phyloP scores from a whole-genome alignment of 2,329 filamentous ascomycete species.

The Mariannaea elegans region DNA sequence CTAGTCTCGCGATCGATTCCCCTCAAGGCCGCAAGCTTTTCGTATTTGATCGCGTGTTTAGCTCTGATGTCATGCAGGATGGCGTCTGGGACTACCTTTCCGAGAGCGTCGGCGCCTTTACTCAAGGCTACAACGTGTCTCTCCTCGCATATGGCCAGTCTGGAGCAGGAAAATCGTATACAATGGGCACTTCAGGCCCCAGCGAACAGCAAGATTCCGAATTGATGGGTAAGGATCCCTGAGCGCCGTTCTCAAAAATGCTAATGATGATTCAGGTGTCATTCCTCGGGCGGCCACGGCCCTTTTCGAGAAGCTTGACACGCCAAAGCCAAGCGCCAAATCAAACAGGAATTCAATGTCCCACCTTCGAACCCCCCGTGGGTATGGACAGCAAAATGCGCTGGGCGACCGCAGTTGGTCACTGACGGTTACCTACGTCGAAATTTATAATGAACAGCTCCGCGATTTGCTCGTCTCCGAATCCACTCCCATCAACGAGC shows the following conservation, averaged over 20 bases:
- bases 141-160: slow-evolving; percentile 97
- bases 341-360: slow-evolving; percentile 74
- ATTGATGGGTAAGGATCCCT: slow-evolving; percentile 74
- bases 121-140: slow-evolving; percentile 98
- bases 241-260: neutral
- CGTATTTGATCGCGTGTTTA: slow-evolving; percentile 95
- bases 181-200: slow-evolving; percentile 95
- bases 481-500: slow-evolving; percentile 72
- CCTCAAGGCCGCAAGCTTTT: slow-evolving; percentile 94
- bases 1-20: slow-evolving; percentile 87
- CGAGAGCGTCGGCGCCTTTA: slow-evolving; percentile 88
- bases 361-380: slow-evolving; percentile 80
- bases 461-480: slow-evolving; percentile 90
- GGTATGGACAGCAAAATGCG: slow-evolving; percentile 65
- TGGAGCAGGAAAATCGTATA: slow-evolving; percentile 96
- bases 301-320: slow-evolving; percentile 88
- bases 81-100: slow-evolving; percentile 94
- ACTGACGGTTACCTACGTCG: slow-evolving; percentile 91
- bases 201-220: slow-evolving; percentile 75
- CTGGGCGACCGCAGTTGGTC: slow-evolving; percentile 82
- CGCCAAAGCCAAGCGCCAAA: slow-evolving; percentile 53
- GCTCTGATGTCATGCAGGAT: slow-evolving; percentile 82
- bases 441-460: slow-evolving; percentile 98
- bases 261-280: slow-evolving; percentile 69
- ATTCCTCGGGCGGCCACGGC: slow-evolving; percentile 88